phyloP scores from a whole-genome alignment of 768 basidiomycete species.

The Zangia roseola region DNA sequence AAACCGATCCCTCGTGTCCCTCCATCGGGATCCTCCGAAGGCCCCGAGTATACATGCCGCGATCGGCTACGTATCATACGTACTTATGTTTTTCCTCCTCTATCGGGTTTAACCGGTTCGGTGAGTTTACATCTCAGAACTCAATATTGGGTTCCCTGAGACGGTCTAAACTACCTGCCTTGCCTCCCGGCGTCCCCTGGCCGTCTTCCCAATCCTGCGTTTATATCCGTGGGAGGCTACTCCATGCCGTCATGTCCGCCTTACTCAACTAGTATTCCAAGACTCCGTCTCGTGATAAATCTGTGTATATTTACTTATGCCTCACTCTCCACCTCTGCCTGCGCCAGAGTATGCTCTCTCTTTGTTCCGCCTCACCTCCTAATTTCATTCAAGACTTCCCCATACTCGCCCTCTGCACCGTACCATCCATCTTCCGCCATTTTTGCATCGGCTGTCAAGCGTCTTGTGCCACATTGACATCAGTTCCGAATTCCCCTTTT shows the following conservation, averaged over 20 bases:
- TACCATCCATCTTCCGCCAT: slow-evolving; percentile 33
- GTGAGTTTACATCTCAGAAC: slow-evolving; percentile 5
- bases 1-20: slow-evolving; percentile 16
- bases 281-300: slow-evolving; percentile 28
- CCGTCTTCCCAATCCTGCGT: slow-evolving; percentile 12
- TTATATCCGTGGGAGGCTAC: slow-evolving; percentile 27
- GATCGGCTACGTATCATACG: slow-evolving; percentile 19
- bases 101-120: slow-evolving; percentile 20
- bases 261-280: slow-evolving; percentile 29
- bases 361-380: slow-evolving; percentile 32
- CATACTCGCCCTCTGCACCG: slow-evolving; percentile 33
- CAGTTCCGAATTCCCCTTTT: slow-evolving; percentile 31
- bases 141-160: background rate
- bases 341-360: slow-evolving; percentile 31
- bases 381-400: slow-evolving; percentile 37
- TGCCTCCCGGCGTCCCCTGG: slow-evolving; percentile 20
- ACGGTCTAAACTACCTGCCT: background rate
- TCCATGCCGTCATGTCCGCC: slow-evolving; percentile 28
- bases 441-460: slow-evolving; percentile 36
- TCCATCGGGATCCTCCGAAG: slow-evolving; percentile 25
- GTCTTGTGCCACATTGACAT: slow-evolving; percentile 26
- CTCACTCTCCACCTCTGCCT: slow-evolving; percentile 13
- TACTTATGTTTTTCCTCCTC: slow-evolving; percentile 11
- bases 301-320: slow-evolving; percentile 23
- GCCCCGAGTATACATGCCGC: slow-evolving; percentile 14